Percentiles rank a stretch among this genome's conserved stretches.
Evolutionary conservation across 2,329 filamentous ascomycete genomes (phyloP).

Genomic region (Microdochium trichocladiopsis): DNA sequence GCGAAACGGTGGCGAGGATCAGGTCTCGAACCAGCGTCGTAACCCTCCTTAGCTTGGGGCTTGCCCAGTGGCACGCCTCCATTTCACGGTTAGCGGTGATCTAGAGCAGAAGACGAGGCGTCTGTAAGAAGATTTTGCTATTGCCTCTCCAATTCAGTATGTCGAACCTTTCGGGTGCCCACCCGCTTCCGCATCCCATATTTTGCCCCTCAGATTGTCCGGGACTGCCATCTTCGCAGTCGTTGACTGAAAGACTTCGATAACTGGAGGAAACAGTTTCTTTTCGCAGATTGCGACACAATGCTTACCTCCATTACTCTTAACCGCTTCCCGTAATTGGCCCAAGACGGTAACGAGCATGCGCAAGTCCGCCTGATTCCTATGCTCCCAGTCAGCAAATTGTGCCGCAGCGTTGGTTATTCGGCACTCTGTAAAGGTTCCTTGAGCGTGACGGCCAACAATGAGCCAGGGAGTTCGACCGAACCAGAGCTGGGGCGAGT

Average conservation of each 20-base stretch:
- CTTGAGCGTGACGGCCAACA: conserved; percentile 1
- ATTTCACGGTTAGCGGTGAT: too few species aligned
- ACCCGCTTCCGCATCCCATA: background rate
- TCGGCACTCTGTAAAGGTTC: background rate
- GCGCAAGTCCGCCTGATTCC: background rate
- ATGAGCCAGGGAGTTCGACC: conserved; percentile 11
- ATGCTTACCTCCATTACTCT: background rate
- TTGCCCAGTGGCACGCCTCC: too few species aligned
- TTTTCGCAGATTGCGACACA: background rate
- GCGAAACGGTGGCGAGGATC: too few species aligned
- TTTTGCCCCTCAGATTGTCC: background rate
- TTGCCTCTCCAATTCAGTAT: background rate
- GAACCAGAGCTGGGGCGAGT: conserved; percentile 14
- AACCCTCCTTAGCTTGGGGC: too few species aligned
- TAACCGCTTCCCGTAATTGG: background rate
- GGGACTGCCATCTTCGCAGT: background rate
- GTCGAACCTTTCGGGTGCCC: background rate
- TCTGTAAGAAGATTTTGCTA: background rate
- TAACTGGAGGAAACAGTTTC: background rate
- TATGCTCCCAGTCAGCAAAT: background rate
- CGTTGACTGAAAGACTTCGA: background rate
- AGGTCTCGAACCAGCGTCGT: too few species aligned
- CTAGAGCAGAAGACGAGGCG: too few species aligned
- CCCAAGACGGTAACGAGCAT: background rate
- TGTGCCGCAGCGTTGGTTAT: background rate